Conservation (phyloP, 2,329 filamentous ascomycete genomes). For the Apiospora saccharicola region DNA sequence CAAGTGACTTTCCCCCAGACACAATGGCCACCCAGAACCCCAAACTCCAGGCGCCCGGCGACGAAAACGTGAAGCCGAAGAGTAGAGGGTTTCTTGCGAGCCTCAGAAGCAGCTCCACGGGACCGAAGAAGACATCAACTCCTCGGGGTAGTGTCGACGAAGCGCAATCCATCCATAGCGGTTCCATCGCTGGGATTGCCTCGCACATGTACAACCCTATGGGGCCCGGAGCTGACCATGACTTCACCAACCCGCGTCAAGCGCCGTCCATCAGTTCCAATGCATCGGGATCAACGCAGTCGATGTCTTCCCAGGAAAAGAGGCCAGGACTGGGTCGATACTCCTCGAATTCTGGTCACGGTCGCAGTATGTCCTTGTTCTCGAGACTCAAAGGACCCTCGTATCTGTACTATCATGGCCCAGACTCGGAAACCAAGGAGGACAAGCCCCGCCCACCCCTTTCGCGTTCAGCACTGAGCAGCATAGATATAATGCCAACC, state of each 20-base stretch:
- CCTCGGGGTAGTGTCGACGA: slow-evolving; percentile 32
- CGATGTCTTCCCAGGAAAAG: slow-evolving; percentile 41
- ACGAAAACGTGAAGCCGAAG: slow-evolving; percentile 37
- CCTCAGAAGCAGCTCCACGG: slow-evolving; percentile 38
- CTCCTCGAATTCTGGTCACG: slow-evolving; percentile 37
- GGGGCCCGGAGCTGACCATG: slow-evolving; percentile 30
- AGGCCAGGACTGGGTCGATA: slow-evolving; percentile 32
- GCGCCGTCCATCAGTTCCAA: slow-evolving; percentile 38
- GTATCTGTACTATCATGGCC: slow-evolving; percentile 39
- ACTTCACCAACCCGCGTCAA: slow-evolving; percentile 35
- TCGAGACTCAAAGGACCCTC: slow-evolving; percentile 43
- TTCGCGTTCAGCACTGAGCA: slow-evolving; percentile 30
- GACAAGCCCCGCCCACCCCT: slow-evolving; percentile 30
- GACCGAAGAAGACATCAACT: slow-evolving; percentile 36
- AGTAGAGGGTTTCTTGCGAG: slow-evolving; percentile 40
- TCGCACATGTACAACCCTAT: slow-evolving; percentile 30
- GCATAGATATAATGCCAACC: background rate
- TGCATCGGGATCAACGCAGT: slow-evolving; percentile 39
- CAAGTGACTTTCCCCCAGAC: slow-evolving; percentile 27
- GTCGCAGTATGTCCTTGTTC: slow-evolving; percentile 42
- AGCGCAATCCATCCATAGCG: slow-evolving; percentile 27
- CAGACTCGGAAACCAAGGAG: slow-evolving; percentile 29
- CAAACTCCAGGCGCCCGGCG: slow-evolving; percentile 24
- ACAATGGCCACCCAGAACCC: slow-evolving; percentile 33
- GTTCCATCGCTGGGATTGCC: slow-evolving; percentile 28